Evolutionary conservation across 192 early-diverging fungal species (phyloP).

Genomic region (Coemansia sp.): DNA sequence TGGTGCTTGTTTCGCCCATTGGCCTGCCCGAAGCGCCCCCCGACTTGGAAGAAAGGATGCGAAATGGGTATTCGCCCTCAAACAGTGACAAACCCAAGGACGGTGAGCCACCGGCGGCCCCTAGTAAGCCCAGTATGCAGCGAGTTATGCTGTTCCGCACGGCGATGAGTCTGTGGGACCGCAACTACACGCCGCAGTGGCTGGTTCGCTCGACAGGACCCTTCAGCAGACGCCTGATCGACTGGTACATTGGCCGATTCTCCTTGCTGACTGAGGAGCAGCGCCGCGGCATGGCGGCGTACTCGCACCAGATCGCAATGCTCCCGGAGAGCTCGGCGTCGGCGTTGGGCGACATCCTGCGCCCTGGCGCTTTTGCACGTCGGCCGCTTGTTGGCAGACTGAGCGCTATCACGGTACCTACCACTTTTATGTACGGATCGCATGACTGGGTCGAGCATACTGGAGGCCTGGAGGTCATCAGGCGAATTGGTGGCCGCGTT

Average conservation of each 20-base stretch:
- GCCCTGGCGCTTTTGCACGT: conserved; percentile 82
- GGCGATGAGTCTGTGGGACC: conserved; percentile 66
- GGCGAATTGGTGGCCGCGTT: conserved; percentile 56
- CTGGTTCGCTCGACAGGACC: conserved; percentile 77
- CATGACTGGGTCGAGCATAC: conserved; percentile 90
- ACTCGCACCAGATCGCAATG: conserved; percentile 78
- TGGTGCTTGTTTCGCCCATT: conserved; percentile 87
- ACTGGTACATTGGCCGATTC: conserved; percentile 63
- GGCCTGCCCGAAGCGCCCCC: conserved; percentile 62
- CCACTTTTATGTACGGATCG: conserved; percentile 74
- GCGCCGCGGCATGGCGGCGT: conserved; percentile 67
- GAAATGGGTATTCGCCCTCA: conserved; percentile 24
- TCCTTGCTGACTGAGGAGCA: conserved; percentile 66
- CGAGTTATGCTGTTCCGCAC: conserved; percentile 26
- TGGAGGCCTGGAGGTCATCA: conserved; percentile 63
- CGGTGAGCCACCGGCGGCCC: conserved; percentile 21
- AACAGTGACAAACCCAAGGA: conserved; percentile 10
- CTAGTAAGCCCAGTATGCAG: conserved; percentile 31
- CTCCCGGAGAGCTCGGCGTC: conserved; percentile 81
- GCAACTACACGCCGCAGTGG: conserved; percentile 77
- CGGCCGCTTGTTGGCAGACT: conserved; percentile 71
- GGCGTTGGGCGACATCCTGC: conserved; percentile 71
- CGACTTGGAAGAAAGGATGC: conserved; percentile 51
- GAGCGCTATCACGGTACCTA: conserved; percentile 65
- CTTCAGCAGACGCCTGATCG: conserved; percentile 62